phyloP scores from a whole-genome alignment of 257 asterid genomes.

The Salvia hispanica region DNA sequence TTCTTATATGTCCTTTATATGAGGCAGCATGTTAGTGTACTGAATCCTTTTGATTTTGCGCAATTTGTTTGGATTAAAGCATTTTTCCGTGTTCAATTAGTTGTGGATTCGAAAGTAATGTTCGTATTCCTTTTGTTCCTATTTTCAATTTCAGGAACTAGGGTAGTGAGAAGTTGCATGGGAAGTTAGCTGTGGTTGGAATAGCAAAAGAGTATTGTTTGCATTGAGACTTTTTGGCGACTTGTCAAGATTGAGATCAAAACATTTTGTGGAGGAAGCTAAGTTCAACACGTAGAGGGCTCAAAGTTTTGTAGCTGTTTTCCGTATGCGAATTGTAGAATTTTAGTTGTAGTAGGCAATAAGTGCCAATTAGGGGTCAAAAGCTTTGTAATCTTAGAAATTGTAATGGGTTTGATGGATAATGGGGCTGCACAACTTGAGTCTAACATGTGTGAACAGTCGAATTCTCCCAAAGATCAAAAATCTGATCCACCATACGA shows the following conservation, averaged over 20 bases:
- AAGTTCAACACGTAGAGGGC: conserved; percentile 28
- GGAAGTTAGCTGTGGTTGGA: conserved; percentile 31
- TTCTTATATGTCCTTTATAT: conserved; percentile 33
- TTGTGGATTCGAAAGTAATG: neutral
- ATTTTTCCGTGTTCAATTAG: neutral
- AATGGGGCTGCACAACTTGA: too few relatives aligned
- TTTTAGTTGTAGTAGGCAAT: conserved; percentile 17
- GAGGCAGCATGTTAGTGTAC: conserved; percentile 26
- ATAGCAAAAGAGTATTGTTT: conserved; percentile 24
- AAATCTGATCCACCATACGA: conserved; percentile 30
- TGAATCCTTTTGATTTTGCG: conserved; percentile 26
- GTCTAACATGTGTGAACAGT: too few relatives aligned
- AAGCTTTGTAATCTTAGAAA: conserved; percentile 1
- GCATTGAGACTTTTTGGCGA: conserved; percentile 15
- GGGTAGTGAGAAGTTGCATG: conserved; percentile 30
- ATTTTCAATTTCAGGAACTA: neutral
- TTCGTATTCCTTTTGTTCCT: neutral
- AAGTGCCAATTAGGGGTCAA: conserved; percentile 22
- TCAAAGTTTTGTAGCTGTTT: conserved; percentile 28
- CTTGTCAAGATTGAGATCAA: conserved; percentile 6
- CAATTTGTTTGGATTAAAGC: neutral
- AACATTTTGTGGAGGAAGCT: conserved; percentile 24
- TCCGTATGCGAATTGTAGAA: conserved; percentile 21
- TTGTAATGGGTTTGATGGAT: neutral
- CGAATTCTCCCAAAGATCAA: conserved; percentile 18